Conservation (phyloP, 2,329 filamentous ascomycete species). For the Arachnomyces sp. region DNA sequence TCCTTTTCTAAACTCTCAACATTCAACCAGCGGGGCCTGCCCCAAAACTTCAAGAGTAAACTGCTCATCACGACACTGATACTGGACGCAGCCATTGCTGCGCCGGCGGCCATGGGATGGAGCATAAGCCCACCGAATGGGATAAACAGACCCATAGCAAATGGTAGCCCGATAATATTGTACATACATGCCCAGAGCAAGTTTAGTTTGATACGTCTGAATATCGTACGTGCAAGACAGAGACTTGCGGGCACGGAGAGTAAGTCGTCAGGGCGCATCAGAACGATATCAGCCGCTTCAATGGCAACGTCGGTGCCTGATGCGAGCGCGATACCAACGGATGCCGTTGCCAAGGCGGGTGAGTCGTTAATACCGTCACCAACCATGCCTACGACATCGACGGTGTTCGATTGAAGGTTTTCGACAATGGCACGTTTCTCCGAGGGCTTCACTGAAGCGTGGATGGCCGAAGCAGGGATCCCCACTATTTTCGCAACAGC, state of each 20-base stretch:
- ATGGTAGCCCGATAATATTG: constrained; percentile 83
- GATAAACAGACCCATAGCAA: constrained; percentile 94
- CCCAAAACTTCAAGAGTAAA: constrained; percentile 80
- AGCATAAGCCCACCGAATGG: constrained; percentile 74
- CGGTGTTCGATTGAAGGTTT: constrained; percentile 65
- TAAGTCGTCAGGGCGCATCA: constrained; percentile 87
- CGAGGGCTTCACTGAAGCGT: constrained; percentile 79
- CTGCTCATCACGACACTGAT: constrained; percentile 84
- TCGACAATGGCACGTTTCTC: constrained; percentile 84
- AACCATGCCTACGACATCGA: constrained; percentile 87
- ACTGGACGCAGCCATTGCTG: constrained; percentile 85
- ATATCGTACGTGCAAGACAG: constrained; percentile 74
- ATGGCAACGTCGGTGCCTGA: constrained; percentile 95
- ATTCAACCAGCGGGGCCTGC: constrained; percentile 77
- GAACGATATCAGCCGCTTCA: constrained; percentile 90
- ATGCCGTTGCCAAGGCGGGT: constrained; percentile 83
- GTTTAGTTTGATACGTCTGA: constrained; percentile 88
- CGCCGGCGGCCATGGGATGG: constrained; percentile 89
- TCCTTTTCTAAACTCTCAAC: constrained; percentile 57
- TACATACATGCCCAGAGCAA: constrained; percentile 88
- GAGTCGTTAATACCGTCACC: constrained; percentile 98
- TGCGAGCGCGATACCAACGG: constrained; percentile 86
- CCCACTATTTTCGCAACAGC: constrained; percentile 77
- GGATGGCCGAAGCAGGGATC: constrained; percentile 67
- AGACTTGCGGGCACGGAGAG: constrained; percentile 88